Conservation (phyloP, 352 stramenopile genomes). For the Phytophthora pistaciae region DNA sequence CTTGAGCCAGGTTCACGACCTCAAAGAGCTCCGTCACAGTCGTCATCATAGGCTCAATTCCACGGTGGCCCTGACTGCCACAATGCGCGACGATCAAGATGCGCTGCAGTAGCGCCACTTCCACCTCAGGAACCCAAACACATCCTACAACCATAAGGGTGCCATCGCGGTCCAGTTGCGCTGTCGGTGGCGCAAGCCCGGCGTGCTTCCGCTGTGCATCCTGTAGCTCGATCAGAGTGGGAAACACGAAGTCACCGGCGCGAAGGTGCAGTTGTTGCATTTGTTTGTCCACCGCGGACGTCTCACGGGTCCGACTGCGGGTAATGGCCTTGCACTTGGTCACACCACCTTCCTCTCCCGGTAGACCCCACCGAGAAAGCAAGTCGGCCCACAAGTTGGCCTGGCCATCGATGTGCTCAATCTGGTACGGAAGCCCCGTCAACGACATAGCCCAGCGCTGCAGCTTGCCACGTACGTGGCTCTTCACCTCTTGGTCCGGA, state of each 20-base stretch:
- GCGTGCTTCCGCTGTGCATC: not conserved
- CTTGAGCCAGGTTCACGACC: not conserved
- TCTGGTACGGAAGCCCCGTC: constrained; percentile 10
- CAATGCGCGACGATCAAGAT: not conserved
- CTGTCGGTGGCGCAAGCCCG: not conserved
- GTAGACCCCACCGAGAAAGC: not conserved
- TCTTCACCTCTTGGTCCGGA: constrained; percentile 12
- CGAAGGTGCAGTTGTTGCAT: not conserved
- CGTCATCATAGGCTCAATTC: not conserved
- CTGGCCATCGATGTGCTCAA: constrained; percentile 19
- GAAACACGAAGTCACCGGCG: constrained; percentile 5
- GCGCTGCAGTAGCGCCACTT: not conserved
- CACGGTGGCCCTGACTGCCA: constrained; percentile 3
- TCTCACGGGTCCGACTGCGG: not conserved
- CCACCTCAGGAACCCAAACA: not conserved
- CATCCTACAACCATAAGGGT: not conserved
- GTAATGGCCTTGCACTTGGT: not conserved
- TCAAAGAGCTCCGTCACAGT: not conserved
- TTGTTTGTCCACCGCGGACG: no score
- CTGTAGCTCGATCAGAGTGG: not conserved
- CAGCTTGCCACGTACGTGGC: constrained; percentile 22
- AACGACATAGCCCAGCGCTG: constrained; percentile 25
- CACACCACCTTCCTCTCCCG: not conserved
- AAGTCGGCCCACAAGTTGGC: constrained; percentile 10
- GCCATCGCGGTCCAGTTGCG: not conserved